Evolutionary conservation across 495 filamentous ascomycete genomes (phyloP).

Genomic region (Annulohypoxylon moriforme): DNA sequence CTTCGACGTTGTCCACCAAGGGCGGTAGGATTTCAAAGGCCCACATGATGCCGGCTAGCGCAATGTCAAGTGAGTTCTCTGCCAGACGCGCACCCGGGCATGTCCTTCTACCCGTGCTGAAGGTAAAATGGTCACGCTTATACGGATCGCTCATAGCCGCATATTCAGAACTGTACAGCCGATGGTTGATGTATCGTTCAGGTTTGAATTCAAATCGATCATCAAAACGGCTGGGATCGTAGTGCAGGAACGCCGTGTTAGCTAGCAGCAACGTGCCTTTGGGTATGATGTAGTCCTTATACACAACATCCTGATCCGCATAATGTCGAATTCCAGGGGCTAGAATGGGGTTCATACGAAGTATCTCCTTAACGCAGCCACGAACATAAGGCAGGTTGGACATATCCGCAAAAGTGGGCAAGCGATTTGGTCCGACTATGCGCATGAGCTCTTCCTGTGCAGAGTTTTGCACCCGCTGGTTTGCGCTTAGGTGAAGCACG

Average conservation of each 20-base stretch:
- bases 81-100: slow-evolving; percentile 64
- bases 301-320: slow-evolving; percentile 44
- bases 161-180: slow-evolving; percentile 53
- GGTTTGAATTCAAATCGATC: slow-evolving; percentile 45
- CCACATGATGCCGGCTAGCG: slow-evolving; percentile 61
- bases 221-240: slow-evolving; percentile 38
- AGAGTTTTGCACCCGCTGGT: slow-evolving; percentile 10
- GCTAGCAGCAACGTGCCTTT: slow-evolving; percentile 39
- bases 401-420: neutral
- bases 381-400: neutral
- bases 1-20: slow-evolving; percentile 14
- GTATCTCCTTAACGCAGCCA: neutral
- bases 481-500: slow-evolving; percentile 58
- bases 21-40: slow-evolving; percentile 52
- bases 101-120: slow-evolving; percentile 63
- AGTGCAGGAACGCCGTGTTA: slow-evolving; percentile 43
- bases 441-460: neutral
- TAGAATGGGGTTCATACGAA: neutral
- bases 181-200: slow-evolving; percentile 53
- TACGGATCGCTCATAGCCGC: slow-evolving; percentile 59
- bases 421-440: neutral
- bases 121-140: slow-evolving; percentile 58
- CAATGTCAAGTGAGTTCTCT: slow-evolving; percentile 59
- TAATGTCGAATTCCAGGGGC: neutral
- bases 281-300: neutral